Base-by-base conservation (phyloP, 352 stramenopile species). In the Globisporangium splendens region DNA sequence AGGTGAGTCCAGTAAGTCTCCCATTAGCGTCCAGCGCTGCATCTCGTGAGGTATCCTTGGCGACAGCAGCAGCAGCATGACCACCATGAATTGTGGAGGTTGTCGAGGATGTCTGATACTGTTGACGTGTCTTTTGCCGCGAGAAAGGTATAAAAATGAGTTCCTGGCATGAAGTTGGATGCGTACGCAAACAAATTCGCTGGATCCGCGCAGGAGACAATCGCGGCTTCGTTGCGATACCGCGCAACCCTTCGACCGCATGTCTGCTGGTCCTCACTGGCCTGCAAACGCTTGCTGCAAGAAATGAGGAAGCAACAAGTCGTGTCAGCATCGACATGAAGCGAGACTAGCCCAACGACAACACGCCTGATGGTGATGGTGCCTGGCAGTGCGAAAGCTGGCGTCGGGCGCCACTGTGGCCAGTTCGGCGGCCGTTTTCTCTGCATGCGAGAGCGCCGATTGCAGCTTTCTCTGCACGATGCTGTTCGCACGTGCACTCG, bases 111-210 rank as follows among this genome's bases (percentile, higher is more conserved):
- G 20, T 10, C 21, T 57, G 41, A 22, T n/a, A 8, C 2, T 2
- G 33, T 14, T 4, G 24, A 22, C 5, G 18, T 14, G 12, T 83
- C 78, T 70, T 83, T 87, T 8, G 62, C 56, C 0, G 79, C 83
- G n/a, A 92, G 65, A 44, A 92, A 87, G 0, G 83, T 86, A 55
- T 87, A 92, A 48, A 92, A 92, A 51, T 92, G 79, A 18, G 86
- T 70, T 15, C 82, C 83, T n/a, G 79, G 83, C 69, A 92, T 84
- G 50, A 92, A 86, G 58, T 75, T 87, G 20, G 56, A 56, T 17
- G 79, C 58, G 60, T 92, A 92, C 13, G 61, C 61, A 39, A 92
- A 89, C 5, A 60, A 51, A 5, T 67, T 79, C 14, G 66, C 47
- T 5, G 65, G 52, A 15, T 92, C 82, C 1, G 62, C 62, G 50